Evolutionary conservation across 2,329 filamentous ascomycete genomes (phyloP), one percentile per base, ranked within the genome.

Genomic region (Phialophora chinensis): DNA sequence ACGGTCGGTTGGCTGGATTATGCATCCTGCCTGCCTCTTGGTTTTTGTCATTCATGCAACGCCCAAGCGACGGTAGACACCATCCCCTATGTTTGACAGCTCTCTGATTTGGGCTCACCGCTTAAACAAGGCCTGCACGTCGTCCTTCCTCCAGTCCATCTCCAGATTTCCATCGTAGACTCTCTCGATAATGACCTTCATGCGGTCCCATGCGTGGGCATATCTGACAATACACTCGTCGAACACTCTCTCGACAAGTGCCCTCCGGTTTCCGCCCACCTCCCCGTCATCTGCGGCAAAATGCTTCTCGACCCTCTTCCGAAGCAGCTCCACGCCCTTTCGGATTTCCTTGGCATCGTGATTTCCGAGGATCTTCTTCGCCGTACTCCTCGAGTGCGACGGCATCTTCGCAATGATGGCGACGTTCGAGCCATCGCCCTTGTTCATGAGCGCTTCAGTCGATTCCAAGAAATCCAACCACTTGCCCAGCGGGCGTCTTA

Each of bases 251-350:
- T 78, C 77, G 27, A 89, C 85, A 59, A 90, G 74, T 60, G 81
- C 83, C 7, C 84, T 79, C 73, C 87, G 90, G 38, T 44, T 52
- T 17, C 49, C 20, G 23, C 57, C 3, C 90, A 81, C 65, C 25
- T 82, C 86, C 63, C 88, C 87, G 69, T 93, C 91, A 72, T 96
- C 92, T 4, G 89, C 91, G 72, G 92, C 92, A 83, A 98, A 98
- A 79, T 98, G 94, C 81, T 98, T 99, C 80, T 98, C 94, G 0
- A 98, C 91, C 58, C 94, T 87, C 81, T 96, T 97, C 74, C 90
- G 90, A 72, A 98, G 83, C 62, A 91, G 87, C 74, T 97, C 92
- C 72, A 97, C 90, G n/a, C 94, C 93, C 76, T 93, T 93, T 70
- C 91, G 87, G 52, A 97, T 86, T 78, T 97, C 93, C 76, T 91